Percentiles rank a stretch among this genome's conserved stretches.
Evolutionary conservation across 306 rosid species (phyloP).

Genomic region (Ammopiptanthus mongolicus): DNA sequence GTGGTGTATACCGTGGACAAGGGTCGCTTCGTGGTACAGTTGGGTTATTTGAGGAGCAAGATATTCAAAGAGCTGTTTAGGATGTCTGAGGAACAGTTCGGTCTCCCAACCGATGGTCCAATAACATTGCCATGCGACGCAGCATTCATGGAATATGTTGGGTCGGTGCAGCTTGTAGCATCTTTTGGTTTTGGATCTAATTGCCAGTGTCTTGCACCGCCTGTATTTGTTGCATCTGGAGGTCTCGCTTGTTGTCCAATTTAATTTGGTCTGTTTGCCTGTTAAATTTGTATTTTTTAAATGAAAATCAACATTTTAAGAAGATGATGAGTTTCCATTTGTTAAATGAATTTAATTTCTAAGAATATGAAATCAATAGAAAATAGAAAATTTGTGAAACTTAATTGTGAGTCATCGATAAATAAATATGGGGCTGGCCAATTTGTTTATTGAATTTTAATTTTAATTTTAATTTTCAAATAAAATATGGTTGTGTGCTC

Average conservation of each 20-base stretch:
- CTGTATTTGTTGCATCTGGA: background rate
- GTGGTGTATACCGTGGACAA: slow-evolving; percentile 23
- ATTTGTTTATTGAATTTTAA: no score
- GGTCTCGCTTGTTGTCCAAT: background rate
- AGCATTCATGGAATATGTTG: slow-evolving; percentile 20
- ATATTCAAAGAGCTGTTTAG: slow-evolving; percentile 26
- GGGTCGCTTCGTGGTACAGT: slow-evolving; percentile 27
- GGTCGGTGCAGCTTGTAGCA: slow-evolving; percentile 3
- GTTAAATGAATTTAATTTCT: no score
- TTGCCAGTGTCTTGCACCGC: background rate
- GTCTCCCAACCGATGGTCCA: slow-evolving; percentile 28
- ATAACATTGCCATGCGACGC: slow-evolving; percentile 30
- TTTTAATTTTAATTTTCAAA: no score
- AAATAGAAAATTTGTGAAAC: no score
- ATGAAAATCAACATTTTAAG: background rate
- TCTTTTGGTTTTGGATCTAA: background rate
- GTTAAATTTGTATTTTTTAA: background rate
- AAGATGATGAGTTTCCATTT: no score
- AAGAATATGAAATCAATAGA: no score
- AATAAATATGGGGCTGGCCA: no score
- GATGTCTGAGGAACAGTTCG: slow-evolving; percentile 28
- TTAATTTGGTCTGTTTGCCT: background rate
- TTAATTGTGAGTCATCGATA: no score
- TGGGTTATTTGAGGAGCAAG: slow-evolving; percentile 19
- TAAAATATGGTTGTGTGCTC: no score